These are phyloP conservation scores for Phalaenopsis equestris DNA, from an alignment of 106 monocot genomes.

Conservation along the genomic window DNA sequence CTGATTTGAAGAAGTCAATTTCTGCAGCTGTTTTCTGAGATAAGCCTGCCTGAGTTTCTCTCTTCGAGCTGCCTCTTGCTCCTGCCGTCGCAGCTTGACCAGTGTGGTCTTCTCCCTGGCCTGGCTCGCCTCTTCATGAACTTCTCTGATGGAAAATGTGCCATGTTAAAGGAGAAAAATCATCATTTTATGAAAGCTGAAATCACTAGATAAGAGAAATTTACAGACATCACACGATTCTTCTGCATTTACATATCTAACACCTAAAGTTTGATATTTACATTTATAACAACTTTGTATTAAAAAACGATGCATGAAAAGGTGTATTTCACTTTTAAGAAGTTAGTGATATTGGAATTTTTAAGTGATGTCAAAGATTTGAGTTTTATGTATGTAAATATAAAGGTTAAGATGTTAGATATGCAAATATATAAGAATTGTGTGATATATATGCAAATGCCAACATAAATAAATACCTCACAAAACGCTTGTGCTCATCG, in stretches of 20 bases:
- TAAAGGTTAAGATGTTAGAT: too few species aligned
- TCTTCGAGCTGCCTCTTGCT: slow-evolving; percentile 66
- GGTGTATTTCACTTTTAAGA: too few species aligned
- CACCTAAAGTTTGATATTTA: too few species aligned
- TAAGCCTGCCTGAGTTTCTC: slow-evolving; percentile 83
- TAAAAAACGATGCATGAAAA: too few species aligned
- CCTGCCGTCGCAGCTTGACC: slow-evolving; percentile 61
- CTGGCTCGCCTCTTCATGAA: slow-evolving; percentile 83
- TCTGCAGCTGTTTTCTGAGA: slow-evolving; percentile 77
- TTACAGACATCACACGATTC: too few species aligned
- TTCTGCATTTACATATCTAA: too few species aligned
- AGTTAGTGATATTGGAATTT: too few species aligned
- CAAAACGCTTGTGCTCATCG: slow-evolving; percentile 80
- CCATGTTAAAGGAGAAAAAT: neutral
- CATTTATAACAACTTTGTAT: too few species aligned
- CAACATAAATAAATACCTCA: slow-evolving; percentile 40
- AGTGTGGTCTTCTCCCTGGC: slow-evolving; percentile 64
- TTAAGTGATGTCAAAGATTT: too few species aligned
- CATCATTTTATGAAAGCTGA: neutral
- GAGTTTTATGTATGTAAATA: too few species aligned
- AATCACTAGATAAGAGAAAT: too few species aligned
- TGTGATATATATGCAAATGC: neutral
- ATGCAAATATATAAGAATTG: too few species aligned
- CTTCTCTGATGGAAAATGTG: slow-evolving; percentile 48
- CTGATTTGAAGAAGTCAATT: slow-evolving; percentile 43